phyloP scores from a whole-genome alignment of 192 early-diverging fungal genomes.

The Coemansia reversa region DNA sequence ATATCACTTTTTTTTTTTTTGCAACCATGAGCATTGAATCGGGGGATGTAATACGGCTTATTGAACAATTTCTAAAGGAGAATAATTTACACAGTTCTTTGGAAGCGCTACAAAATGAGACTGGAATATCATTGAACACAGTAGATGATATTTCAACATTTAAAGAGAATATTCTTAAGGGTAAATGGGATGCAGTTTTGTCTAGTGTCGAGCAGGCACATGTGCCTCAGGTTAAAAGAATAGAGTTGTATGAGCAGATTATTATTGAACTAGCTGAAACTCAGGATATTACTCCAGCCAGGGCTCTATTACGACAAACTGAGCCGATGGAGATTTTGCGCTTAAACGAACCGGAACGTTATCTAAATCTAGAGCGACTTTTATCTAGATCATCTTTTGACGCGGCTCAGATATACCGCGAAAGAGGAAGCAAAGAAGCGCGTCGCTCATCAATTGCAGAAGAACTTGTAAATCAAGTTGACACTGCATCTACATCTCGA shows the following conservation, averaged over 20 bases:
- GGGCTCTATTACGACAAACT: conserved; percentile 82
- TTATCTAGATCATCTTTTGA: conserved; percentile 65
- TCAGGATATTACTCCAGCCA: conserved; percentile 77
- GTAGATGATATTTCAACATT: conserved; percentile 80
- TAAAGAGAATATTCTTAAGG: conserved; percentile 69
- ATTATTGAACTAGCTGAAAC: conserved; percentile 84
- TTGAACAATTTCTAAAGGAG: conserved; percentile 91
- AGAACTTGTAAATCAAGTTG: conserved; percentile 33
- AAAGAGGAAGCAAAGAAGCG: conserved; percentile 57
- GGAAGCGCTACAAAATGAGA: conserved; percentile 78
- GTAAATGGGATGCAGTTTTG: conserved; percentile 86
- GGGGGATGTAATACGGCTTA: conserved; percentile 78
- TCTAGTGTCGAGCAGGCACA: conserved; percentile 66
- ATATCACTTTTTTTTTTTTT: neutral
- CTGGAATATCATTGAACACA: conserved; percentile 75
- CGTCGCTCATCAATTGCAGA: conserved; percentile 75
- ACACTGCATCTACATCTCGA: conserved; percentile 67
- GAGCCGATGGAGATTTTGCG: conserved; percentile 87
- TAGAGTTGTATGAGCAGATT: conserved; percentile 91
- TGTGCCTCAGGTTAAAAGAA: conserved; percentile 66
- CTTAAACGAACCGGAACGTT: conserved; percentile 73
- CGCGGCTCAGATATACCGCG: conserved; percentile 51
- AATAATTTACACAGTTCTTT: conserved; percentile 82
- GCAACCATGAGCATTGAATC: conserved; percentile 43
- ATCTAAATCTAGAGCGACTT: conserved; percentile 77